These are phyloP conservation scores for Ogataea populi-albae DNA, from an alignment of 805 yeast species.

Conservation along the genomic window DNA sequence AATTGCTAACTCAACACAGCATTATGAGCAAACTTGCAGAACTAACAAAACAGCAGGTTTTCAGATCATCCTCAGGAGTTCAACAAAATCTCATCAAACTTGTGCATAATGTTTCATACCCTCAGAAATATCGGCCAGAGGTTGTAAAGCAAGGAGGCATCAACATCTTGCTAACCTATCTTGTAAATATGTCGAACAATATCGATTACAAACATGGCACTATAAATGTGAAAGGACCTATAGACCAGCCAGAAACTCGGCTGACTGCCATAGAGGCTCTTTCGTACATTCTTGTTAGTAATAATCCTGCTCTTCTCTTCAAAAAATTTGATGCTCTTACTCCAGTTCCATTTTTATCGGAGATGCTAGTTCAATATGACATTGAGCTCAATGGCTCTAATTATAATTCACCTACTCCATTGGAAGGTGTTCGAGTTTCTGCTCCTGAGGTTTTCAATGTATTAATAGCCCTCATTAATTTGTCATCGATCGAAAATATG, in stretches of 20 bases:
- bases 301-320: constrained; percentile 41
- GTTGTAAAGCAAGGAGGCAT: constrained; percentile 47
- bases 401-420: constrained; percentile 18
- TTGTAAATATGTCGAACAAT: constrained; percentile 32
- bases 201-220: constrained; percentile 22
- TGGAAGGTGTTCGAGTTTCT: constrained; percentile 21
- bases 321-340: constrained; percentile 39
- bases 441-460: constrained; percentile 41
- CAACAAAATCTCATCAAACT: constrained; percentile 33
- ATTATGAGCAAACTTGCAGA: constrained; percentile 15
- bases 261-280: constrained; percentile 39
- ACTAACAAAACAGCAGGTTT: constrained; percentile 11
- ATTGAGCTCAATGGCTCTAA: constrained; percentile 19
- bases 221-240: constrained; percentile 23
- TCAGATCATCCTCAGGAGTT: constrained; percentile 20
- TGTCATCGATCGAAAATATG: constrained; percentile 39
- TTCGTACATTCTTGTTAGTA: constrained; percentile 44
- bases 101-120: constrained; percentile 34
- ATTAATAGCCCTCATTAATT: constrained; percentile 48
- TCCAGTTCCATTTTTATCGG: constrained; percentile 47
- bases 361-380: constrained; percentile 42
- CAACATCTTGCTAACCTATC: constrained; percentile 37
- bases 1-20: constrained; percentile 21
- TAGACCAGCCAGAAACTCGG: constrained; percentile 24
- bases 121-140: constrained; percentile 30